Base-by-base conservation (phyloP, 2,329 filamentous ascomycete species). In the Paraphoma sp. region DNA sequence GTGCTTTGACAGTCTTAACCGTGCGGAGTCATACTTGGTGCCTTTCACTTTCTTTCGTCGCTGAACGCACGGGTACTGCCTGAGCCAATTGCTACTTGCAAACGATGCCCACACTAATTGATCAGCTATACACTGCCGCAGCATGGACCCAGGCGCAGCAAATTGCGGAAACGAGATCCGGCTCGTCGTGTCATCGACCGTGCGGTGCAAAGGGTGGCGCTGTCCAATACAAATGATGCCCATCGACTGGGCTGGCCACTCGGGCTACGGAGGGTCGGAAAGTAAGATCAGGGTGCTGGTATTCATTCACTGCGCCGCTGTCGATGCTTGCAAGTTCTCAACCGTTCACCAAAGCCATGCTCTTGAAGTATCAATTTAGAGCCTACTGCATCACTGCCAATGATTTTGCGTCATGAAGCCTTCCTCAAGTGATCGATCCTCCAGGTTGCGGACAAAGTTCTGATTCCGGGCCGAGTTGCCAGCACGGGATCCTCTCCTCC, bases 401-500 rank as follows among this genome's bases (percentile, higher is more conserved):
- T 95, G 91, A 28, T 69, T 66, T 62, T 86, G 82, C 64, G 82
- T 83, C 86, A 93, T 91, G 72, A 93, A 97, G 1, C 93, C 92
- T 77, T 98, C 94, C 76, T 97, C 94, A 53, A 98, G 81, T 1
- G 93, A 97, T 36, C 95, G 87, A 78, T 98, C 95, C 78, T 99
- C 95, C 61, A 99, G 82, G 60, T 91, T 97, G 53, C 95, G 88
- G 68, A 99, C 96, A 73, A 99, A 97, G 73, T 98, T 94, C 42
- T 93, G 84, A 70, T 93, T 89, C 60, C 79, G 84, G 53, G 81
- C 82, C 44, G 83, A 84, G 44, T 65, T 81, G 64, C 88, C 86
- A 45, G 86, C 84, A 53, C 93, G 85, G 72, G 92, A 94, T 44
- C 91, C 90, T 74, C 93, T 86, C 69, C 93, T 86, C 42, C 90